phyloP scores from a whole-genome alignment of 2,329 filamentous ascomycete species.

The Diaporthe caulivora region DNA sequence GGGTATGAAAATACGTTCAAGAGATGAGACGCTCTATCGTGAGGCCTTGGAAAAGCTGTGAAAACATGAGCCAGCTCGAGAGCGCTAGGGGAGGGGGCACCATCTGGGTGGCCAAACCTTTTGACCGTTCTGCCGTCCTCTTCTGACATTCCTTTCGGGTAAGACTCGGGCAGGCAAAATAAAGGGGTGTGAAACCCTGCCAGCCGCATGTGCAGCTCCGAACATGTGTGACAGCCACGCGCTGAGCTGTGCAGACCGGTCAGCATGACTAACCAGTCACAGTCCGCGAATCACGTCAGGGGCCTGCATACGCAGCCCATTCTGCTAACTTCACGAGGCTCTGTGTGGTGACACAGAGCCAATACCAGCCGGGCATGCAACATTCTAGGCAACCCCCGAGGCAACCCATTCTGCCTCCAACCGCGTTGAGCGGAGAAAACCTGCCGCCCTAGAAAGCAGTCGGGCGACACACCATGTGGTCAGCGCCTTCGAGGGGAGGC shows the following conservation, averaged over 20 bases:
- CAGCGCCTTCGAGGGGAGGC: not conserved
- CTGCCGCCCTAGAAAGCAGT: not conserved
- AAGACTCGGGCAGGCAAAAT: not conserved
- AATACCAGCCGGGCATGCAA: not conserved
- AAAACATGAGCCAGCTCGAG: not conserved
- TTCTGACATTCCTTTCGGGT: not conserved
- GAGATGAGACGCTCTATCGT: not conserved
- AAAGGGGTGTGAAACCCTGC: not conserved
- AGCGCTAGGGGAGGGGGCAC: not conserved
- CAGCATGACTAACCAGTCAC: not conserved
- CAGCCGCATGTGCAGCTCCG: not conserved
- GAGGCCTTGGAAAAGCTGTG: not conserved
- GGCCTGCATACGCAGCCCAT: not conserved
- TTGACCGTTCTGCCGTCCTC: not conserved
- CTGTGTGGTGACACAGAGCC: not conserved
- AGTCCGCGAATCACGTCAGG: not conserved
- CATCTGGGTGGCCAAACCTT: not conserved
- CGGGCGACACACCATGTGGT: not conserved
- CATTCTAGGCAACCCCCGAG: not conserved
- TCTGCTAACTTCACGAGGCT: not conserved
- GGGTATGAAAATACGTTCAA: not conserved
- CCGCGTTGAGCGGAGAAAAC: too few species aligned
- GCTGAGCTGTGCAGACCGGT: not conserved
- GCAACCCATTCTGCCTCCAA: too few species aligned
- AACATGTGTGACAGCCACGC: not conserved